Conservation (phyloP, 306 rosid genomes). For the Benincasa hispida region DNA sequence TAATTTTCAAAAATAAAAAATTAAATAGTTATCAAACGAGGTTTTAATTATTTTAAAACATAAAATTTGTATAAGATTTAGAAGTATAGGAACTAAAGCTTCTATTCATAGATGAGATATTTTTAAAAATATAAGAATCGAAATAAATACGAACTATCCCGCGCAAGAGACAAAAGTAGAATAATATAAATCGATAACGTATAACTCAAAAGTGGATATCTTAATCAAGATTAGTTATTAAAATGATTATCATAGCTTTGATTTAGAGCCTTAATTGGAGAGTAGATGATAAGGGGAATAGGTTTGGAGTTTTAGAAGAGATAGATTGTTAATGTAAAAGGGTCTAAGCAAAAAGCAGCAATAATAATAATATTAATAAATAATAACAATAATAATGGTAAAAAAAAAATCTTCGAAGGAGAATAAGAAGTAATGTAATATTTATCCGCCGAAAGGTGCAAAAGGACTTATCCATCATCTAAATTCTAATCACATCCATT, state of each 20-base stretch:
- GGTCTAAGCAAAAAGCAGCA: neutral
- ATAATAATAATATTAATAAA: neutral
- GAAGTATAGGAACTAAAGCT: too few relatives aligned
- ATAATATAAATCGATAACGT: too few relatives aligned
- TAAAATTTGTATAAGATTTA: too few relatives aligned
- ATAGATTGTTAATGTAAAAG: neutral
- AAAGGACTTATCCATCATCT: conserved; percentile 9
- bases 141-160: too few relatives aligned
- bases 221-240: neutral
- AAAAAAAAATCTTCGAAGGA: neutral
- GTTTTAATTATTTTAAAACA: too few relatives aligned
- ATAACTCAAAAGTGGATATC: neutral
- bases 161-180: too few relatives aligned
- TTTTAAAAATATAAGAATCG: too few relatives aligned
- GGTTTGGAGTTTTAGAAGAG: neutral
- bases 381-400: neutral
- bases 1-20: too few relatives aligned
- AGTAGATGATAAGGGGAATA: neutral
- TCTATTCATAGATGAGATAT: too few relatives aligned
- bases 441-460: conserved; percentile 14
- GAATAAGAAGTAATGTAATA: neutral
- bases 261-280: neutral
- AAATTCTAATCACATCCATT: neutral
- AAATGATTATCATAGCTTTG: too few relatives aligned
- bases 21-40: too few relatives aligned